Conservation (phyloP, 2,329 filamentous ascomycete genomes). For the Fusarium piperis region DNA sequence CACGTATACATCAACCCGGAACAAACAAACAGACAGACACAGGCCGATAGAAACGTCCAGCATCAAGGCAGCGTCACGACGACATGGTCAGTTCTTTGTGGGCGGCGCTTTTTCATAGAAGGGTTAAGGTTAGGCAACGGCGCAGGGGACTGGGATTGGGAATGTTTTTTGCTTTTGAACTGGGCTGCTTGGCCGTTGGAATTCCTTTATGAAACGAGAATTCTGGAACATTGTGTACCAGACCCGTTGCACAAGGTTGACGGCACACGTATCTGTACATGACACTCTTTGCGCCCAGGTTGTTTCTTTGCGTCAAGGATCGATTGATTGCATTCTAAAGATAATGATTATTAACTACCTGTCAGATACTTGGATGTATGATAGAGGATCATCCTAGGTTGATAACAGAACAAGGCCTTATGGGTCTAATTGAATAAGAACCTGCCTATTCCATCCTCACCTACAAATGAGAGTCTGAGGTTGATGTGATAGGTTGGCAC, state of each 20-base stretch:
- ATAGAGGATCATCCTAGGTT: neutral
- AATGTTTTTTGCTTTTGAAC: conserved; percentile 5
- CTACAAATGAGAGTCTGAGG: neutral
- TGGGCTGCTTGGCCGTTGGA: neutral
- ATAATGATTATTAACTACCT: neutral
- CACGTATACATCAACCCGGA: conserved; percentile 19
- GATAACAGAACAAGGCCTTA: neutral
- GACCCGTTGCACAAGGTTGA: neutral
- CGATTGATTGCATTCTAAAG: neutral
- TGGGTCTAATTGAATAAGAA: neutral
- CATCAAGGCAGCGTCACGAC: conserved; percentile 31
- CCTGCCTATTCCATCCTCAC: neutral
- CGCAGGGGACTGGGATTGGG: conserved; percentile 8
- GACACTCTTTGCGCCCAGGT: neutral
- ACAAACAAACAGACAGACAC: conserved; percentile 22
- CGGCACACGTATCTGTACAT: neutral
- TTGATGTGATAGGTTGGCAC: neutral
- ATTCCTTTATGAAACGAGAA: neutral
- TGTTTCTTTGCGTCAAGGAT: neutral
- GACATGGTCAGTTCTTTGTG: conserved; percentile 31
- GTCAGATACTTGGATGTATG: conserved; percentile 7
- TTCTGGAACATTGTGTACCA: neutral
- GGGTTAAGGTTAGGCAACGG: conserved; percentile 21
- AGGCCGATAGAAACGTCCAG: conserved; percentile 23
- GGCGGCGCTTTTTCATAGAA: conserved; percentile 28